Evolutionary conservation across 805 yeast genomes (phyloP).

Genomic region (Zygosaccharomyces kombuchaensis): DNA sequence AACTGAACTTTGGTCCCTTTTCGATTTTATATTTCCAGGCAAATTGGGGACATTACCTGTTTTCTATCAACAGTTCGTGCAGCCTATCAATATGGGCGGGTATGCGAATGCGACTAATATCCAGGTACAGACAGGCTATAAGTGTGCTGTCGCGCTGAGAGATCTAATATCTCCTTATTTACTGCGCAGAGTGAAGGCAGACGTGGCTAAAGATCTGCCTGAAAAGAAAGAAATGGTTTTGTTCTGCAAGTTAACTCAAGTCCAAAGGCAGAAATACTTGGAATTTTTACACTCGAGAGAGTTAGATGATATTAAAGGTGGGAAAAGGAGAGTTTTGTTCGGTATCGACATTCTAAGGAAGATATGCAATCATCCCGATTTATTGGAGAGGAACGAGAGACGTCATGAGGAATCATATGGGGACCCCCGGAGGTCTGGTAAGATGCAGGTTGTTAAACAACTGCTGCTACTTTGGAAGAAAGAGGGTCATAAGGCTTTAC

Average conservation of each 20-base stretch:
- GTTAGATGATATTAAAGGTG: slow-evolving; percentile 61
- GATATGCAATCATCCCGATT: slow-evolving; percentile 94
- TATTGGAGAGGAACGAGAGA: slow-evolving; percentile 47
- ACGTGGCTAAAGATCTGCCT: slow-evolving; percentile 93
- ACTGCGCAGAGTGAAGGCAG: slow-evolving; percentile 80
- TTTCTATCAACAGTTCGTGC: slow-evolving; percentile 85
- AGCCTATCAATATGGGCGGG: slow-evolving; percentile 95
- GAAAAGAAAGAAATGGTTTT: slow-evolving; percentile 90
- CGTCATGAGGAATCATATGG: slow-evolving; percentile 42
- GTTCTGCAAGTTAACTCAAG: slow-evolving; percentile 78
- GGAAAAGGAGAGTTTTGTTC: slow-evolving; percentile 74
- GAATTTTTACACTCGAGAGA: slow-evolving; percentile 76
- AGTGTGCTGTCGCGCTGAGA: slow-evolving; percentile 87
- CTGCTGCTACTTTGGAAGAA: slow-evolving; percentile 69
- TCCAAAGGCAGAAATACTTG: slow-evolving; percentile 70
- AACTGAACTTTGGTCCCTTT: slow-evolving; percentile 88
- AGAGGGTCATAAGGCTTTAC: slow-evolving; percentile 71
- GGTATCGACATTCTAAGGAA: slow-evolving; percentile 90
- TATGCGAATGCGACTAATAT: slow-evolving; percentile 95
- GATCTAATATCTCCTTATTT: slow-evolving; percentile 88
- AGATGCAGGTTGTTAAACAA: slow-evolving; percentile 81
- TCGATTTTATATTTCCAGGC: slow-evolving; percentile 95
- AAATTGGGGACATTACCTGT: slow-evolving; percentile 91
- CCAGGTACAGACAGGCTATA: slow-evolving; percentile 93
- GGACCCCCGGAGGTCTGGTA: slow-evolving; percentile 67